These are phyloP conservation scores for Dioszegia hungarica DNA, from an alignment of 768 basidiomycete species.

Conservation along the genomic window DNA sequence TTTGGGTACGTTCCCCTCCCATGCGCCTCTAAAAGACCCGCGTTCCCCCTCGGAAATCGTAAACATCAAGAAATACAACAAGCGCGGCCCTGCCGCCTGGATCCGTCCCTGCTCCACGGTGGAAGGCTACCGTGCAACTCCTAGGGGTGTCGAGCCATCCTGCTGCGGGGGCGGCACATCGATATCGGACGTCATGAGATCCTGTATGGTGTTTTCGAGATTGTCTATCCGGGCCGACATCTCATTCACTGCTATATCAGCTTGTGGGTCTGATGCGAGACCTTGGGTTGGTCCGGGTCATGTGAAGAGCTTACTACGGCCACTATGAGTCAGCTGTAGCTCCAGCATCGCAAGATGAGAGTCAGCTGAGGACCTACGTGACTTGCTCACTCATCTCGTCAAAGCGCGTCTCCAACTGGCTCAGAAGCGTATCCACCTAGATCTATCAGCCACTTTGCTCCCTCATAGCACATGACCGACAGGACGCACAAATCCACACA, in stretches of 20 bases:
- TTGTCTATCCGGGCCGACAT: constrained; percentile 90
- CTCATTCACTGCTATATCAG: constrained; percentile 65
- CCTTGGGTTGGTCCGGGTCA: too few species aligned
- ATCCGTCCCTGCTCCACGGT: too few species aligned
- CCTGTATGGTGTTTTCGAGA: constrained; percentile 82
- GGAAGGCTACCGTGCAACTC: too few species aligned
- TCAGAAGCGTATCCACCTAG: constrained; percentile 81
- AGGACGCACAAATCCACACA: constrained; percentile 81
- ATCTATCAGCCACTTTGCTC: neutral
- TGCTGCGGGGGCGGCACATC: constrained; percentile 2
- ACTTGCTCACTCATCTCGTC: constrained; percentile 91
- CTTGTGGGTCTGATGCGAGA: too few species aligned
- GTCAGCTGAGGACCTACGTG: constrained; percentile 63
- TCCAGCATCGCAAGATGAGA: constrained; percentile 1
- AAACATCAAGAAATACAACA: too few species aligned
- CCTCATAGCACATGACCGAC: neutral
- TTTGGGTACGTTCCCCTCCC: too few species aligned
- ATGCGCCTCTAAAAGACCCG: too few species aligned
- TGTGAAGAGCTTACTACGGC: constrained; percentile 6
- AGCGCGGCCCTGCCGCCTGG: too few species aligned
- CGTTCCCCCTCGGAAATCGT: too few species aligned
- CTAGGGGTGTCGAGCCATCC: too few species aligned
- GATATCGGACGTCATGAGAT: constrained; percentile 74
- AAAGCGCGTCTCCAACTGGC: constrained; percentile 83
- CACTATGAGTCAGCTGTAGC: constrained; percentile 6